Base-by-base conservation (phyloP, 2,329 filamentous ascomycete genomes). In the Monilinia aucupariae region DNA sequence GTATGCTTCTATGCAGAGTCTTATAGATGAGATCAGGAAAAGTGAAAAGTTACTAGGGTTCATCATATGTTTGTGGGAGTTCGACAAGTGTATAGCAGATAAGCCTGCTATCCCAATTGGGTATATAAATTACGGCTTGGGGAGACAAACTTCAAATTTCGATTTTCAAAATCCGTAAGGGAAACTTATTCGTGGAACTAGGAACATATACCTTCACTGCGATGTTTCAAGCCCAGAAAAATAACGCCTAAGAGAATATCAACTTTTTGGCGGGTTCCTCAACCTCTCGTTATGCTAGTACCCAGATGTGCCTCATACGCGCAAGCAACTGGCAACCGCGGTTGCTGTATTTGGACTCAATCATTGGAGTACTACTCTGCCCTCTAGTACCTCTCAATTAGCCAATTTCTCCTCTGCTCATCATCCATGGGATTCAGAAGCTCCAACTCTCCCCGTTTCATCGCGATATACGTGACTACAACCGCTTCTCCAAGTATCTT, bases 1-100 rank as follows among this genome's bases (percentile, higher is more conserved):
- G 88, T 1, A 79, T 87, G 80, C 78, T 85, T 68, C 74, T 90
- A 60, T 89, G 85, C 77, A 79, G 87, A 68, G 83, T 88, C 52
- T 75, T 78, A 70, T 82, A 75, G 73, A 53, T 32, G 64, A 13
- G 60, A 32, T 50, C 13, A 41, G 10, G 43, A 55, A 58, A 50
- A 49, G 4, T 62, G 59, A 56, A 62, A 56, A 56, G 56, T 17
- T 41, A 58, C 60, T 58, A 25, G 25, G 60, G 52, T n/a, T 43
- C 32, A 62, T 27, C 32, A 58, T 30, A 30, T 30, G 6, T 49
- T 47, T 49, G 48, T 58, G 45, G 60, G 52, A 62, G 34, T 30
- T 58, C 15, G 47, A 62, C 43, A 41, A 62, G 52, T 58, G 60
- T 62, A 58, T 37, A 58, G 41, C 32, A 58, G 45, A 58, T 17